These are phyloP conservation scores for Lotus japonicus DNA, from an alignment of 306 rosid species.

Conservation along the genomic window DNA sequence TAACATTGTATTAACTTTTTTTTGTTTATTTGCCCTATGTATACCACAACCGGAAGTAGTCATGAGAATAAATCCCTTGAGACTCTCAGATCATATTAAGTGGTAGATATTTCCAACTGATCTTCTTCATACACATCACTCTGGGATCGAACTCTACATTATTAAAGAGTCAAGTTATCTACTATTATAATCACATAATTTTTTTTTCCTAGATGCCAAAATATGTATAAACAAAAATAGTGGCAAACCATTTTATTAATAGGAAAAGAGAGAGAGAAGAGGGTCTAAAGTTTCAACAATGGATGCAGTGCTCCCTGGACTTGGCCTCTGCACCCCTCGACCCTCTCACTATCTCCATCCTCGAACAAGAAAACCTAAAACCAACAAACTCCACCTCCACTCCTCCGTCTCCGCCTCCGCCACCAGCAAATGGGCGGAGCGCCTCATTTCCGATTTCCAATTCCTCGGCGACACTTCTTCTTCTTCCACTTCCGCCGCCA, in stretches of 20 bases:
- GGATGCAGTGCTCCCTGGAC: conserved; percentile 48
- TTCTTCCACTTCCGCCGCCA: conserved; percentile 31
- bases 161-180: too few species aligned
- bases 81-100: too few species aligned
- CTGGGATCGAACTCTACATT: too few species aligned
- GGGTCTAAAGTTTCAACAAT: conserved; percentile 25
- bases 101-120: too few species aligned
- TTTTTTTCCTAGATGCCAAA: too few species aligned
- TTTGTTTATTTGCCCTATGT: too few species aligned
- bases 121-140: too few species aligned
- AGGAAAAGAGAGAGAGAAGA: not conserved
- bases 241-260: not conserved
- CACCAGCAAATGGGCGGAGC: conserved; percentile 96
- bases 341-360: not conserved
- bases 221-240: too few species aligned
- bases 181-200: too few species aligned
- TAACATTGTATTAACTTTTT: too few species aligned
- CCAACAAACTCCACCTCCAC: conserved; percentile 26
- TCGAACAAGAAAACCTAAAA: conserved; percentile 17
- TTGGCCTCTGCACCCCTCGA: conserved; percentile 38
- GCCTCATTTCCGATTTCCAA: conserved; percentile 84
- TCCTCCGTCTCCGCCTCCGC: conserved; percentile 34
- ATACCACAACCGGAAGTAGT: too few species aligned
- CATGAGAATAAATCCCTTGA: too few species aligned
- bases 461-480: conserved; percentile 70